A percentile compares a stretch with the other conserved stretches of the same genome.
Conservation (phyloP, 2,329 filamentous ascomycete species). For the Nectriaceae sp. region DNA sequence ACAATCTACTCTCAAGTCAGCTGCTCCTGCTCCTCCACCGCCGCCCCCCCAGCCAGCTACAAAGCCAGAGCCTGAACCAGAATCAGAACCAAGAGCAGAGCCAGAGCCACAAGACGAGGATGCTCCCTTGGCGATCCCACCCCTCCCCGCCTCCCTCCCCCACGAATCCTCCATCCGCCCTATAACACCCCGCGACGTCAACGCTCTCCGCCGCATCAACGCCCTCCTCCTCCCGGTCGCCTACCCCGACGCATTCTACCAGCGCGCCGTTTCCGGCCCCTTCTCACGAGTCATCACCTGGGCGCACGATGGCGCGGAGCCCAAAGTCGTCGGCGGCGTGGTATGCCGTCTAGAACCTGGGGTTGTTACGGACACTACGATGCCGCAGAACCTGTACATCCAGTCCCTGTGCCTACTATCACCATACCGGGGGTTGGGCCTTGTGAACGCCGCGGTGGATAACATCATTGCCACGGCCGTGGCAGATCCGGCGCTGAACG, state of each 20-base stretch:
- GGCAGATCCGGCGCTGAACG: constrained; percentile 38
- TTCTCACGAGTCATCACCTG: constrained; percentile 64
- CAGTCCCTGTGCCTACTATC: constrained; percentile 65
- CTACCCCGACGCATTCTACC: constrained; percentile 67
- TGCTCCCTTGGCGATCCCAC: constrained; percentile 19
- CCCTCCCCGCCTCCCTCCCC: constrained; percentile 40
- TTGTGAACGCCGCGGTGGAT: constrained; percentile 59
- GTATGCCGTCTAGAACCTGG: constrained; percentile 60
- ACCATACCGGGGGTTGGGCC: constrained; percentile 62
- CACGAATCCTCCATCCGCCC: constrained; percentile 54
- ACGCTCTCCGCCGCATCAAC: constrained; percentile 65
- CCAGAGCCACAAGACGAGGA: neutral
- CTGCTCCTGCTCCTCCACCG: constrained; percentile 18
- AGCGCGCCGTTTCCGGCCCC: constrained; percentile 51
- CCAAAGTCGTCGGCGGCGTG: constrained; percentile 61
- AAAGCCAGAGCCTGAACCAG: constrained; percentile 3
- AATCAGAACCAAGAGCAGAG: constrained; percentile 15
- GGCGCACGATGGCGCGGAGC: constrained; percentile 43
- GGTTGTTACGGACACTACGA: constrained; percentile 15
- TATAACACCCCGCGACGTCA: constrained; percentile 53
- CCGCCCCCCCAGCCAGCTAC: constrained; percentile 20
- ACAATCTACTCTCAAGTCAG: constrained; percentile 17
- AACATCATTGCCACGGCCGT: constrained; percentile 47
- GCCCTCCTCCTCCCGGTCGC: constrained; percentile 63
- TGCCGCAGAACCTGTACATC: constrained; percentile 58